Evolutionary conservation across 345 rosid species (phyloP), one percentile per base, ranked within the genome.

Genomic region (Capsella bursapastoris): DNA sequence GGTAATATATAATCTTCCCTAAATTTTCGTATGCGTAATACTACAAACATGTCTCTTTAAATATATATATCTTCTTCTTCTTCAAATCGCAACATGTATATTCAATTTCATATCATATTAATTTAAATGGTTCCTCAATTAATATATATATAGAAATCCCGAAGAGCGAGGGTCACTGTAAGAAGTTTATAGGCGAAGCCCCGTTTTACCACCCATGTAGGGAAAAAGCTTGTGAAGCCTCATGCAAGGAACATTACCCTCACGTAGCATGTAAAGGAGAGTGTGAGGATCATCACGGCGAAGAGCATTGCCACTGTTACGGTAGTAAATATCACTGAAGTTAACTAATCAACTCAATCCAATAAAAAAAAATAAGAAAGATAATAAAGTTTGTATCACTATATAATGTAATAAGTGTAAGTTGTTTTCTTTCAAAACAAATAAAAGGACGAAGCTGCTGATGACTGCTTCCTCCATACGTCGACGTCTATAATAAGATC

Each of bases 81-180:
- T 18, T 18, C 32, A 29, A 29, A 29, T 29, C 32, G 5, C 49
- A 35, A 1, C 5, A 57, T 50, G 25, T 22, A 22, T 22, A 35
- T 5, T 6, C 25, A 51, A 25, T 4, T 5, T 9, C 8, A 48
- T 41, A 32, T 8, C 12, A 25, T 38, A 47, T 29, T 31, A 22
- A 68, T 10, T 9, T 58, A 27, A 58, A 47, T 57, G 15, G 29
- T 14, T 45, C n/a, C 47, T 70, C 22, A 18, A 57, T 34, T 18
- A 18, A 1, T 22, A 22, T 22, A 35, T 14, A 22, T 47, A 27
- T 13, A 71, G 74, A 71, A 48, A 48, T 71, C 29, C 74, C 50
- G 8, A 71, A 49, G 67, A 71, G 74, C 58, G 49, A 59, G 74
- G 74, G 59, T 35, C n/a, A 3, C 1, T 71, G 75, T 49, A 37